Evolutionary conservation across 495 filamentous ascomycete genomes (phyloP).

Genomic region (Hapsidospora chrysogenum): DNA sequence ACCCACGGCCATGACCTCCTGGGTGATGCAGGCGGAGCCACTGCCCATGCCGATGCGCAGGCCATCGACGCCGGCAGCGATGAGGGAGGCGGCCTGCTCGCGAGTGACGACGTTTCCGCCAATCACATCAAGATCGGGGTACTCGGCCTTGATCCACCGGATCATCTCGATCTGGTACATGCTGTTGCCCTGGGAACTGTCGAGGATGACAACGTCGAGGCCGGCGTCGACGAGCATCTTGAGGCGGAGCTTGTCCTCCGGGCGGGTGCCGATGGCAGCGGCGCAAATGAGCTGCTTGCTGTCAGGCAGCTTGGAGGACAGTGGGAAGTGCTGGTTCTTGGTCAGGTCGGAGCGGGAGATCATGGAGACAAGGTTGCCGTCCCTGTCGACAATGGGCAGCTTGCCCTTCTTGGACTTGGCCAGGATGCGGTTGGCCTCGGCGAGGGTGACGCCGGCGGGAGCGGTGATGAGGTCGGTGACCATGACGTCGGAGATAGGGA

Average conservation of each 20-base stretch:
- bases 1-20: constrained; percentile 98
- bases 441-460: constrained; percentile 62
- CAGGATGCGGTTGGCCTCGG: constrained; percentile 85
- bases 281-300: constrained; percentile 97
- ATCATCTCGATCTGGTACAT: constrained; percentile 97
- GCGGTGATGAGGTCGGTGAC: constrained; percentile 90
- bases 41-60: constrained; percentile 98
- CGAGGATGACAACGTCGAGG: constrained; percentile 86
- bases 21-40: constrained; percentile 95
- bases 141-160: constrained; percentile 78
- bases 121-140: constrained; percentile 81
- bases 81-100: constrained; percentile 81
- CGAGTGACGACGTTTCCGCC: constrained; percentile 95
- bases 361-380: constrained; percentile 80
- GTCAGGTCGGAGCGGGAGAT: constrained; percentile 94
- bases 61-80: constrained; percentile 89
- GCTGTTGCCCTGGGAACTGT: constrained; percentile 92
- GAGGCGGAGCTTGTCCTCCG: constrained; percentile 78
- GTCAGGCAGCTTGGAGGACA: constrained; percentile 90
- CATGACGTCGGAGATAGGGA: constrained; percentile 82
- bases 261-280: constrained; percentile 86
- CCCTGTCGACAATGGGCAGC: constrained; percentile 81
- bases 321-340: constrained; percentile 95
- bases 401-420: constrained; percentile 97
- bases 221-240: constrained; percentile 82